phyloP scores from a whole-genome alignment of 148 eudicot species.

The Vaccinium macrocarpon region DNA sequence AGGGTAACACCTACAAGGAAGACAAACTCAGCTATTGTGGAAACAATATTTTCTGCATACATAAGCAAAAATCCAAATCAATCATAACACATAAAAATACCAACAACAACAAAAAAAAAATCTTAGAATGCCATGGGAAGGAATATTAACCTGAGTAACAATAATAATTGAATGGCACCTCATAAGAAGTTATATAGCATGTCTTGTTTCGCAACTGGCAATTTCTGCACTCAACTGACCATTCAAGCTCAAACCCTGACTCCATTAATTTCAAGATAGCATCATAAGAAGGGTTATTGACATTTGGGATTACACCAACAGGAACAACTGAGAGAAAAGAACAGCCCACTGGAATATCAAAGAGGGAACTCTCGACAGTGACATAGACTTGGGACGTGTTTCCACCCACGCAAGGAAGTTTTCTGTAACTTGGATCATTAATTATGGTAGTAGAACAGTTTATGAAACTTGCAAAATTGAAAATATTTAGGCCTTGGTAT shows the following conservation, averaged over 20 bases:
- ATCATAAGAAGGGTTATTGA: background rate
- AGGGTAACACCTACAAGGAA: background rate
- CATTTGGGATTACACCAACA: background rate
- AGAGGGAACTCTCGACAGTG: background rate
- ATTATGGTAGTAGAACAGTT: background rate
- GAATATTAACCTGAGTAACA: slow-evolving; percentile 1
- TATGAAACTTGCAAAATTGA: background rate
- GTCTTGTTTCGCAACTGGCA: background rate
- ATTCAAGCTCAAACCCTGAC: background rate
- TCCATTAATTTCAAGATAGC: background rate
- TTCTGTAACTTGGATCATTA: background rate
- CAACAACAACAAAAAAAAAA: background rate
- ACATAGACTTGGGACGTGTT: background rate
- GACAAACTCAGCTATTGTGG: background rate
- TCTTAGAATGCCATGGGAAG: too few species aligned
- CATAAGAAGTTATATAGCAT: background rate
- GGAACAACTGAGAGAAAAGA: background rate
- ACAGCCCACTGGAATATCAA: background rate
- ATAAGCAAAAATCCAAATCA: background rate
- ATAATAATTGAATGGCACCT: background rate
- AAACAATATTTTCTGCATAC: background rate
- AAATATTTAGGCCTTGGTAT: background rate
- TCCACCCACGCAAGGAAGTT: background rate
- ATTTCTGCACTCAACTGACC: slow-evolving; percentile 11
- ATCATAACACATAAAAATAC: background rate